Percentiles rank a stretch among this genome's conserved stretches.
Evolutionary conservation across 192 early-diverging fungal species (phyloP).

Genomic region (Radiomyces spectabilis): DNA sequence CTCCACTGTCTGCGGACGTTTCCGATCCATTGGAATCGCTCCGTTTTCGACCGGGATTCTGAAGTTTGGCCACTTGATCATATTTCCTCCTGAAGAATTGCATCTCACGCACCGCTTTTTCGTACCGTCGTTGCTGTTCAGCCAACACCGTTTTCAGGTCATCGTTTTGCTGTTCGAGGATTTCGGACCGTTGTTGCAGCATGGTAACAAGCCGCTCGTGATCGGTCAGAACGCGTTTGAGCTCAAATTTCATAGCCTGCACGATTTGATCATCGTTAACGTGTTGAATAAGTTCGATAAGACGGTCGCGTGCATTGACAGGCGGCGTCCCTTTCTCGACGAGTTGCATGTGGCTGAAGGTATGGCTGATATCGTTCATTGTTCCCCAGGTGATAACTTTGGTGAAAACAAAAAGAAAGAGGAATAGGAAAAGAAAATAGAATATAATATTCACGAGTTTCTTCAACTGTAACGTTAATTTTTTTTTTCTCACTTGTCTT

Average conservation of each 20-base stretch:
- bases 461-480: too few relatives aligned
- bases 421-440: too few relatives aligned
- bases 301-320: conserved; percentile 4
- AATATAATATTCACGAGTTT: too few relatives aligned
- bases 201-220: conserved; percentile 9
- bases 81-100: conserved; percentile 23
- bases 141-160: not conserved
- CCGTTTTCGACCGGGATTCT: not conserved
- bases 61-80: conserved; percentile 5
- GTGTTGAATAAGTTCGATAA: conserved; percentile 8
- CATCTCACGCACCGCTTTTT: conserved; percentile 26
- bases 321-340: not conserved
- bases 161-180: conserved; percentile 17
- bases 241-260: conserved; percentile 1
- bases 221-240: conserved; percentile 6
- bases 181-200: conserved; percentile 15
- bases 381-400: too few relatives aligned
- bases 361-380: not conserved
- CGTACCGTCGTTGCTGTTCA: conserved; percentile 11
- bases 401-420: too few relatives aligned
- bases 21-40: conserved; percentile 8
- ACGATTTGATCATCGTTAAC: conserved; percentile 9
- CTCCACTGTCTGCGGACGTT: not conserved
- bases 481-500: too few relatives aligned
- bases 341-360: not conserved